Evolutionary conservation across 192 early-diverging fungal species (phyloP), one percentile per base, ranked within the genome.

Genomic region (Podila horticola): DNA sequence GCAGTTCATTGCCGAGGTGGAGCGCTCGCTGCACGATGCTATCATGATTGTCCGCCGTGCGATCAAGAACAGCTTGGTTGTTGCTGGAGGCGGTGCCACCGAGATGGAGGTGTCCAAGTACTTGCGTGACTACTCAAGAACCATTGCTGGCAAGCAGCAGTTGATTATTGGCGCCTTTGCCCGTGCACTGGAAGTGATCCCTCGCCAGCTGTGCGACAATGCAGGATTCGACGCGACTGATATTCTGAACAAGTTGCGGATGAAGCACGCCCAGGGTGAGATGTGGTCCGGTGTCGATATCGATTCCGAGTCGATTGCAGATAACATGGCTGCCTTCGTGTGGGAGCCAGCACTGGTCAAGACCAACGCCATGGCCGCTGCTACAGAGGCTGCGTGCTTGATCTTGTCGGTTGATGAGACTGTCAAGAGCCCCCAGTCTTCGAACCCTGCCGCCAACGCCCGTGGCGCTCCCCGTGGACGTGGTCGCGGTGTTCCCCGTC

Each of bases 341-440:
- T 99, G 98, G 98, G 97, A 98, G 88, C 97, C 97, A 8, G 93
- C 97, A 49, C 90, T 98, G 61, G 97, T 99, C 83, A 99, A 99
- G 90, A 96, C 92, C 76, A 99, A 98, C 85, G 93, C 94, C 76
- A 92, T 99, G 72, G 86, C 95, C 33, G 93, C 96, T 60, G 97
- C 98, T 34, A 90, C 94, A 33, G 98, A 99, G 84, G 98, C 98
- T 28, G 98, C 97, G 4, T 98, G 96, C 74, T 84, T 99, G 86
- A 93, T 99, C 62, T 88, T 99, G 59, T 95, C 93, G 60, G 96
- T 99, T 17, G 98, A 99, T 85, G 98, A 99, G 84, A 99, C 98
- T 55, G 91, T 99, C 58, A 96, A 94, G 84, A 99, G 95, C 83
- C 93, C 93, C 28, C 90, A 92, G 74, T 92, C 90, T 62, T 90